These are phyloP conservation scores for Trypanosoma rangeli DNA, from an alignment of 208 protist genomes.

Conservation along the genomic window DNA sequence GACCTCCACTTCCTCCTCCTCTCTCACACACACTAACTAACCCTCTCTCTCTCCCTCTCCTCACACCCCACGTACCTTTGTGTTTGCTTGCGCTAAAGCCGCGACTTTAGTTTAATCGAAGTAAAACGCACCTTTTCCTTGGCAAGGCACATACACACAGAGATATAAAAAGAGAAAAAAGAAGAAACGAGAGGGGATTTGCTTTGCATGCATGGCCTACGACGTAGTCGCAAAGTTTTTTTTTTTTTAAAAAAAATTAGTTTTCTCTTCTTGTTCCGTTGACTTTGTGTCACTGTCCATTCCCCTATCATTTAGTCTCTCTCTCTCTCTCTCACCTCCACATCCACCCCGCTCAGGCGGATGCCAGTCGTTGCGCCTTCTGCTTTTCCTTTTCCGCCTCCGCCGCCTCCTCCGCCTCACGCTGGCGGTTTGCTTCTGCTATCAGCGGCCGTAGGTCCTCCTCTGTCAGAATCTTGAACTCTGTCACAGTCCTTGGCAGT, in stretches of 20 bases:
- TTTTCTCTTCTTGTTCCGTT: conserved; percentile 13
- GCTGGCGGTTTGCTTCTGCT: conserved; percentile 66
- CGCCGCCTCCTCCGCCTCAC: conserved; percentile 73
- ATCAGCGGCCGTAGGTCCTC: conserved; percentile 68
- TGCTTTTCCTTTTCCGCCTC: conserved; percentile 76
- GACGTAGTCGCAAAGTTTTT: neutral
- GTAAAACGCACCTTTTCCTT: neutral
- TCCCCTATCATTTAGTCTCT: neutral
- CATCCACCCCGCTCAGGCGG: conserved; percentile 23
- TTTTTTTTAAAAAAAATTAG: no score
- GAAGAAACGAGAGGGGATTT: neutral
- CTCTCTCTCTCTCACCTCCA: neutral
- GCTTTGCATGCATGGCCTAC: neutral
- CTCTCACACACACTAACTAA: no score
- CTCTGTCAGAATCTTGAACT: conserved; percentile 66
- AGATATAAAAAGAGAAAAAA: neutral
- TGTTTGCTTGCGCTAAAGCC: no score
- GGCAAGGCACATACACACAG: neutral
- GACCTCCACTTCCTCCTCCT: neutral
- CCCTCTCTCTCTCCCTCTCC: no score
- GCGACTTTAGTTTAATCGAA: neutral
- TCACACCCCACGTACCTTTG: no score
- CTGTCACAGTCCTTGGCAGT: conserved; percentile 44
- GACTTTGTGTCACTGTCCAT: neutral
- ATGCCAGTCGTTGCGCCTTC: conserved; percentile 62